phyloP scores from a whole-genome alignment of 164 flowering plant species.

The Chimonanthus salicifolius region DNA sequence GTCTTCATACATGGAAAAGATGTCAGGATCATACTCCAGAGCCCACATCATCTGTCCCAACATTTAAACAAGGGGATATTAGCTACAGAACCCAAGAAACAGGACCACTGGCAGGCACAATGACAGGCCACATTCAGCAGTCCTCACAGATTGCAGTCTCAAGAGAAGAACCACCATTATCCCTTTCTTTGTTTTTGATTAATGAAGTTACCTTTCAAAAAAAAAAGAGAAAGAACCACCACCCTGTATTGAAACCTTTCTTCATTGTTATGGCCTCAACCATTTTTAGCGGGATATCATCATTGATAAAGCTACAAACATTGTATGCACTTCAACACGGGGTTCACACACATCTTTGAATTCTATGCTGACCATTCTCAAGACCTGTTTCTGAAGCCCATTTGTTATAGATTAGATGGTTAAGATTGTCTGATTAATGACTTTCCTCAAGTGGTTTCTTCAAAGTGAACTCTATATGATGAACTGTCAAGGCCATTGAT shows the following conservation, averaged over 20 bases:
- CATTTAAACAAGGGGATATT: constrained; percentile 10
- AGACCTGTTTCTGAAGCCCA: background rate
- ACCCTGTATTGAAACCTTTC: too few relatives aligned
- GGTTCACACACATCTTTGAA: background rate
- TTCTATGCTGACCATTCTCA: background rate
- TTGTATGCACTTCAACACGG: background rate
- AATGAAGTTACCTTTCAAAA: too few relatives aligned
- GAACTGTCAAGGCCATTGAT: background rate
- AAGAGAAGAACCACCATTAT: too few relatives aligned
- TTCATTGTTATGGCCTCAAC: background rate
- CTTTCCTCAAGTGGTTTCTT: background rate
- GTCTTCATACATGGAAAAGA: constrained; percentile 62
- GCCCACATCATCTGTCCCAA: constrained; percentile 98
- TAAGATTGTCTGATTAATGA: background rate
- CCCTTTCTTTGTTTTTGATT: too few relatives aligned
- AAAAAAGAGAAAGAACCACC: too few relatives aligned
- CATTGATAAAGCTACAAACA: background rate
- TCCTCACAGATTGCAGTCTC: too few relatives aligned
- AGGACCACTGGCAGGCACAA: background rate
- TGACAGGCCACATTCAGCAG: too few relatives aligned
- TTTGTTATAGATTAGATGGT: background rate
- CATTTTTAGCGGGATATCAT: background rate
- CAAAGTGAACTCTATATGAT: background rate
- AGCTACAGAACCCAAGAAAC: background rate
- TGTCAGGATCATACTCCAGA: constrained; percentile 86